These are phyloP conservation scores for Lodderomyces elongisporus DNA, from an alignment of 1,139 yeast species.

Conservation along the genomic window DNA sequence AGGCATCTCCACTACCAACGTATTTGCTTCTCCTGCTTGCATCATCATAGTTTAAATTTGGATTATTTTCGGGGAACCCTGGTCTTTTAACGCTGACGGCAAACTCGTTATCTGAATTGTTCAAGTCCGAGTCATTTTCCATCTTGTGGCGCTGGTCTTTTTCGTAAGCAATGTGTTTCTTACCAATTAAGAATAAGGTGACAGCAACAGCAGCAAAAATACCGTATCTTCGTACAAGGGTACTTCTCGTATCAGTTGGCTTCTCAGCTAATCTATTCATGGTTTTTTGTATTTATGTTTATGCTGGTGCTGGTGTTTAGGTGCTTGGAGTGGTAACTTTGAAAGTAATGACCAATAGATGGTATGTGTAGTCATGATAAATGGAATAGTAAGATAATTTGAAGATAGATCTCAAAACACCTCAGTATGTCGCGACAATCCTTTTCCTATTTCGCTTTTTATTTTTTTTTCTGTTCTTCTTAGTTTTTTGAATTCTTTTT, in stretches of 20 bases:
- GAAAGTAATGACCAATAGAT: too few relatives aligned
- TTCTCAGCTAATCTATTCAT: conserved; percentile 3
- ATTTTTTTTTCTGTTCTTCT: too few relatives aligned
- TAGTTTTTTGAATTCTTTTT: too few relatives aligned
- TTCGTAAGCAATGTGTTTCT: conserved; percentile 30
- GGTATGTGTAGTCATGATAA: too few relatives aligned
- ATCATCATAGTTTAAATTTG: conserved; percentile 21
- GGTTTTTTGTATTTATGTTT: too few relatives aligned
- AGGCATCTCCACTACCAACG: conserved; percentile 63
- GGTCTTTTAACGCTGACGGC: conserved; percentile 25
- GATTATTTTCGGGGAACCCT: conserved; percentile 32
- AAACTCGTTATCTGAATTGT: conserved; percentile 31
- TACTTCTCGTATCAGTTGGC: conserved; percentile 31
- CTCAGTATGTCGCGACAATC: too few relatives aligned
- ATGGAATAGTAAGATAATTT: too few relatives aligned
- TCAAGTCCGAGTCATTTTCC: conserved; percentile 38
- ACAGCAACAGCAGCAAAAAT: conserved; percentile 30
- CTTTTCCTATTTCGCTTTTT: too few relatives aligned
- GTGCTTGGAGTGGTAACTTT: too few relatives aligned
- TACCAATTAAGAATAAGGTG: conserved; percentile 31
- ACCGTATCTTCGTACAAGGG: conserved; percentile 33
- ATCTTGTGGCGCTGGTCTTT: conserved; percentile 34
- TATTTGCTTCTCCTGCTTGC: conserved; percentile 44
- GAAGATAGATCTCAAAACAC: too few relatives aligned
- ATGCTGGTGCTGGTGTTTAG: too few relatives aligned